Conservation (phyloP, 805 yeast species). For the Saccharomycopsis selenospora region DNA sequence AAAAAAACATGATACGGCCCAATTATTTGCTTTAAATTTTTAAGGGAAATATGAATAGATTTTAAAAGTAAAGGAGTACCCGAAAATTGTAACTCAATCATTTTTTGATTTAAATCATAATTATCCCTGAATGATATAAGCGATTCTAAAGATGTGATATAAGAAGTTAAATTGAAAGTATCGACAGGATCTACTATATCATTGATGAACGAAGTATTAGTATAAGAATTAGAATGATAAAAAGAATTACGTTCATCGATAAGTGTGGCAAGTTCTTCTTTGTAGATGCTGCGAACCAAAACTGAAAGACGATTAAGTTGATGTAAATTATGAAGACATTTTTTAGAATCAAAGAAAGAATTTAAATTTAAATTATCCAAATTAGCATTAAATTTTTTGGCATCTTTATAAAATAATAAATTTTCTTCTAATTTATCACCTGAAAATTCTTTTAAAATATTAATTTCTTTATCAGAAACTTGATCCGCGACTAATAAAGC, state of each 20-base stretch:
- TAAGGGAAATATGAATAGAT: constrained; percentile 12
- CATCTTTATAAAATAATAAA: constrained; percentile 1
- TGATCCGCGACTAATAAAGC: constrained; percentile 7
- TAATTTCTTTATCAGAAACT: constrained; percentile 9
- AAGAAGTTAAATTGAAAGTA: constrained; percentile 14
- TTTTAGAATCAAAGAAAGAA: constrained; percentile 2
- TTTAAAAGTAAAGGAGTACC: constrained; percentile 14
- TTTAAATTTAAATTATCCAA: constrained; percentile 2
- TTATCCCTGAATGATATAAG: constrained; percentile 13
- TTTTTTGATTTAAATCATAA: constrained; percentile 14
- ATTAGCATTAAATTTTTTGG: constrained; percentile 10
- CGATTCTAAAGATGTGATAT: constrained; percentile 10
- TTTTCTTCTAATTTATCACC: not conserved
- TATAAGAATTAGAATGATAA: constrained; percentile 8
- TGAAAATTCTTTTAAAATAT: constrained; percentile 1
- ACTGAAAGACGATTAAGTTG: constrained; percentile 13
- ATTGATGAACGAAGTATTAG: constrained; percentile 10
- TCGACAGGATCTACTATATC: constrained; percentile 19
- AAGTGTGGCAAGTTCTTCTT: constrained; percentile 5
- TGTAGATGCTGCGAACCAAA: constrained; percentile 9
- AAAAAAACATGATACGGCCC: constrained; percentile 17
- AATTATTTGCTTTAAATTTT: constrained; percentile 13
- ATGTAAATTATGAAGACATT: constrained; percentile 11
- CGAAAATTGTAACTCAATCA: constrained; percentile 15
- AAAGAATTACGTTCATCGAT: constrained; percentile 6